These are phyloP conservation scores for Pseudonitzschia pungens DNA, from an alignment of 108 stramenopile genomes.

Conservation along the genomic window DNA sequence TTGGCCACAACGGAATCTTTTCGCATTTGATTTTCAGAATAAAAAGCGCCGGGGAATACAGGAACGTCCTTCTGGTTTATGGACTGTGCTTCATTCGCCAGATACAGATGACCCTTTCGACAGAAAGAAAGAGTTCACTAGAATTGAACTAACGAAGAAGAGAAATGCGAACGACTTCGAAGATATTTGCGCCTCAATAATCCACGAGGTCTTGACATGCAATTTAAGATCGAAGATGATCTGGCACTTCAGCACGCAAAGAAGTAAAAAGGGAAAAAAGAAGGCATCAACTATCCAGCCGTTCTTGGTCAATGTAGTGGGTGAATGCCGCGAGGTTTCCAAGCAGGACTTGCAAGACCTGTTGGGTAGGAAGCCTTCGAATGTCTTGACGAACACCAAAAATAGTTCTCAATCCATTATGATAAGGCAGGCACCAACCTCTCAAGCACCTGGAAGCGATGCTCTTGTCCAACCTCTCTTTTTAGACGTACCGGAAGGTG, in stretches of 20 bases:
- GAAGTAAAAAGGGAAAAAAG: conserved; percentile 27
- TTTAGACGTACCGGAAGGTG: conserved; percentile 72
- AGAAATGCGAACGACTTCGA: background rate
- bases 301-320: conserved; percentile 14
- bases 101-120: background rate
- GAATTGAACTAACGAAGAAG: conserved; percentile 2
- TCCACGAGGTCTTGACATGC: background rate
- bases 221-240: conserved; percentile 10
- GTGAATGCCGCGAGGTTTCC: conserved; percentile 32
- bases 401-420: conserved; percentile 23
- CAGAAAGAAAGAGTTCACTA: conserved; percentile 5
- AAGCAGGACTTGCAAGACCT: conserved; percentile 53
- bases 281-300: background rate
- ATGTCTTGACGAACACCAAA: background rate
- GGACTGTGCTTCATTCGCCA: conserved; percentile 13
- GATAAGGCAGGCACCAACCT: background rate
- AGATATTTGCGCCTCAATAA: background rate
- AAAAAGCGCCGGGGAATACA: conserved; percentile 29
- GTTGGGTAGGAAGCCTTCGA: conserved; percentile 34
- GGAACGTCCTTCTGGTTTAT: conserved; percentile 27
- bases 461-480: conserved; percentile 54
- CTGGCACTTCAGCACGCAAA: conserved; percentile 9
- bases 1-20: background rate
- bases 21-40: background rate
- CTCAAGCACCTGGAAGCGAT: conserved; percentile 1